Percentiles rank a stretch among this genome's conserved stretches.
Conservation (phyloP, 257 asterid species). For the Coffea eugenioides region DNA sequence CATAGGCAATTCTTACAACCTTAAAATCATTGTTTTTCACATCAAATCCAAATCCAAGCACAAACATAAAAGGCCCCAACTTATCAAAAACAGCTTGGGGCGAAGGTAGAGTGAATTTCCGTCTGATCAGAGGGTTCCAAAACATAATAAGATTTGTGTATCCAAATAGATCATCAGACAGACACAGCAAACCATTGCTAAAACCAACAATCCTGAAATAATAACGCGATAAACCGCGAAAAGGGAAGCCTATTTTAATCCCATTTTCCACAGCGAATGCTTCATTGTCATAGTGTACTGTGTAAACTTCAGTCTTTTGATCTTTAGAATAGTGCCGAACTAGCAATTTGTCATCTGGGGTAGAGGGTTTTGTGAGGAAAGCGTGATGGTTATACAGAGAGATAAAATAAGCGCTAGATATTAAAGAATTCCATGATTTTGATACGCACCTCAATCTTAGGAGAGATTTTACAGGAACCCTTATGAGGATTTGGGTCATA, state of each 20-base stretch:
- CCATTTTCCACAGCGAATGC: background rate
- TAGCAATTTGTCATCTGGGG: background rate
- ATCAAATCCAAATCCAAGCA: conserved; percentile 22
- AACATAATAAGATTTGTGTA: conserved; percentile 19
- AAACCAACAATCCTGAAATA: conserved; percentile 35
- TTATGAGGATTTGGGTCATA: conserved; percentile 12
- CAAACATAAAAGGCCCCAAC: conserved; percentile 1
- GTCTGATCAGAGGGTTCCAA: conserved; percentile 36
- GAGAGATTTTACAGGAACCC: conserved; percentile 11
- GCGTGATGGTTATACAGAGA: conserved; percentile 9
- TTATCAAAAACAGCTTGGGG: conserved; percentile 2
- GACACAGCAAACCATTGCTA: conserved; percentile 39
- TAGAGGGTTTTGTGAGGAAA: conserved; percentile 8
- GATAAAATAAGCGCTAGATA: conserved; percentile 11
- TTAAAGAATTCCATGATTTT: conserved; percentile 16
- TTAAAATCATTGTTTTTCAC: conserved; percentile 16
- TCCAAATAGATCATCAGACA: conserved; percentile 30
- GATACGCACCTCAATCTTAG: conserved; percentile 19
- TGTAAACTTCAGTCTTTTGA: conserved; percentile 11
- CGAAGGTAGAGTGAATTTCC: conserved; percentile 24
- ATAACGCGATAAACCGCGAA: conserved; percentile 12
- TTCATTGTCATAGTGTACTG: background rate
- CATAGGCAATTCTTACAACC: conserved; percentile 20
- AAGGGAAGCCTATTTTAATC: conserved; percentile 4
- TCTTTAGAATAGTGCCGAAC: conserved; percentile 11